Evolutionary conservation across 2,329 filamentous ascomycete species (phyloP).

Genomic region (Apiospora saccharicola): DNA sequence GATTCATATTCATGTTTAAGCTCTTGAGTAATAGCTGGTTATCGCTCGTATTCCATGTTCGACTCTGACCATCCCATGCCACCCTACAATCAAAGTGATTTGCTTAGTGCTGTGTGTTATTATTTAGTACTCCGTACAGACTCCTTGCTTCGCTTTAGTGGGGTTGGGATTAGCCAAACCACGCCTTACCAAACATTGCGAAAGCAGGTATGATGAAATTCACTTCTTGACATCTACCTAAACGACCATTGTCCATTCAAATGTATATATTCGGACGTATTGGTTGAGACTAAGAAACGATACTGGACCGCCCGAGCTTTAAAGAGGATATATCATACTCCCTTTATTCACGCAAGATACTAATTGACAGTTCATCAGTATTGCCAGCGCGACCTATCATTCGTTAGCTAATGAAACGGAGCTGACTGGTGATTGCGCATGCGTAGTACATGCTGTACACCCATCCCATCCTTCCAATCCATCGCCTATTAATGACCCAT

Average conservation of each 20-base stretch:
- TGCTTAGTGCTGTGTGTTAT: background rate
- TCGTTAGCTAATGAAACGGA: background rate
- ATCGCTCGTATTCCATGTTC: background rate
- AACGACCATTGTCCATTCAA: no score
- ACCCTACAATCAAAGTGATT: background rate
- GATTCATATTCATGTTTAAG: background rate
- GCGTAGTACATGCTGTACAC: background rate
- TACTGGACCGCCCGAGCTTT: background rate
- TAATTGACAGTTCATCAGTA: background rate
- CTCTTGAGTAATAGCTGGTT: background rate
- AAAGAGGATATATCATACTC: background rate
- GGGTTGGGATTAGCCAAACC: conserved; percentile 3
- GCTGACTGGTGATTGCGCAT: conserved; percentile 5
- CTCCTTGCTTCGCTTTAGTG: background rate
- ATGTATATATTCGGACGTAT: background rate
- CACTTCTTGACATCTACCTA: background rate
- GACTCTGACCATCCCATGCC: background rate
- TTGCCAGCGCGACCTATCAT: background rate
- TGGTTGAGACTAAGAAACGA: background rate
- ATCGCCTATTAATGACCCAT: background rate
- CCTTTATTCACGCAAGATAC: background rate
- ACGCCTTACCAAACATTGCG: background rate
- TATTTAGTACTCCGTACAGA: background rate
- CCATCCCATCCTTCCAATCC: background rate
- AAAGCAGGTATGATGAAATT: background rate